Conservation (phyloP, 208 protist genomes). For the Crithidia bombi region DNA sequence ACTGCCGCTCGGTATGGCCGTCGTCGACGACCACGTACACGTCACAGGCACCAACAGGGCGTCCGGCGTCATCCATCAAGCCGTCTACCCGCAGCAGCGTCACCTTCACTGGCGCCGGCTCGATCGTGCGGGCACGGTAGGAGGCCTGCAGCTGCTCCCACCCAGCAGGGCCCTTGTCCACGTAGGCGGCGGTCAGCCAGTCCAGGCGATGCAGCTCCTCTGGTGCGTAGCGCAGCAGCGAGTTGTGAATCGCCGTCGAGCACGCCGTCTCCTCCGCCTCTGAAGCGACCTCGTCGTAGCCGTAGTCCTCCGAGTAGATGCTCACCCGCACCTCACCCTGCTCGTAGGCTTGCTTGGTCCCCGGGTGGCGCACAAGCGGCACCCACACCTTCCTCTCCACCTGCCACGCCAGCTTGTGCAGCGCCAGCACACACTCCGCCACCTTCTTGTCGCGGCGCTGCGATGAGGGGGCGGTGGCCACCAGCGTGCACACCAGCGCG, state of each 20-base stretch:
- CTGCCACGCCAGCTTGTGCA: constrained; percentile 59
- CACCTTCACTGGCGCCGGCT: constrained; percentile 51
- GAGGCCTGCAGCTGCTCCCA: constrained; percentile 26
- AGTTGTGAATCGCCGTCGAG: constrained; percentile 52
- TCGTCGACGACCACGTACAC: constrained; percentile 57
- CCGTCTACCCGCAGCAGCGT: constrained; percentile 54
- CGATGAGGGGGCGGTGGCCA: constrained; percentile 34
- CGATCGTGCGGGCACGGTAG: constrained; percentile 16
- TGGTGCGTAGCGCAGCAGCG: constrained; percentile 61
- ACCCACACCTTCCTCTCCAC: constrained; percentile 69
- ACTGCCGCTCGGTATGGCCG: constrained; percentile 35
- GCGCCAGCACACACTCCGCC: constrained; percentile 72
- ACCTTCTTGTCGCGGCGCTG: constrained; percentile 50
- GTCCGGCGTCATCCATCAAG: constrained; percentile 48
- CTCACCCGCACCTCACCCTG: constrained; percentile 66
- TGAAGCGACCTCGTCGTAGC: constrained; percentile 45
- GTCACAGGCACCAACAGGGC: constrained; percentile 42
- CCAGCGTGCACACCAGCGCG: constrained; percentile 70
- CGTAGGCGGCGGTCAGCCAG: constrained; percentile 50
- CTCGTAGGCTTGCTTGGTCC: constrained; percentile 73
- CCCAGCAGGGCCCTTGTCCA: constrained; percentile 19
- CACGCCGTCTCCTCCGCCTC: constrained; percentile 61
- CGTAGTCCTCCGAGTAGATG: constrained; percentile 77
- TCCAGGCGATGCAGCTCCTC: constrained; percentile 81
- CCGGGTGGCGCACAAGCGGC: constrained; percentile 69